Conservation (phyloP, 441 rosid species). For the Pelargonium cotyledonis region DNA sequence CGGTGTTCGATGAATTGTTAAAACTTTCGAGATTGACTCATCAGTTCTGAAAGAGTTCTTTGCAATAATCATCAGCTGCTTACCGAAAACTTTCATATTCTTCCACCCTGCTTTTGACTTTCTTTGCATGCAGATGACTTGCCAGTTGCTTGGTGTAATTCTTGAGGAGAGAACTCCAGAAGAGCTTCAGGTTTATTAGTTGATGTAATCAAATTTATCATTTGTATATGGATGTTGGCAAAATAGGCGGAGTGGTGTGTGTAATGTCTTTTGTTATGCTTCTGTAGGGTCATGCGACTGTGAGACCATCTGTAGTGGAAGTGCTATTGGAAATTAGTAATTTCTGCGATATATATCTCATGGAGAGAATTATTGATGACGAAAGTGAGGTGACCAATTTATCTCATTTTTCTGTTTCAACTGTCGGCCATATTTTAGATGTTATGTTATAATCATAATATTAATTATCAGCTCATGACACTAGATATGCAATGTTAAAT, state of each 20-base stretch:
- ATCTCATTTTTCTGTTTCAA: neutral
- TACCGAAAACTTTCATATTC: too few relatives aligned
- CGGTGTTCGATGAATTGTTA: neutral
- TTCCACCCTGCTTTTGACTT: too few relatives aligned
- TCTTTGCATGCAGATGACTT: neutral
- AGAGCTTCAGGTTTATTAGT: constrained; percentile 2
- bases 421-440: neutral
- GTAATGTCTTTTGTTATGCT: neutral
- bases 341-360: neutral
- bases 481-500: neutral
- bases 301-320: neutral
- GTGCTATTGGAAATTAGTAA: constrained; percentile 4
- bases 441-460: neutral
- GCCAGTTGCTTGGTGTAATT: constrained; percentile 1
- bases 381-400: neutral
- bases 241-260: neutral
- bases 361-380: constrained; percentile 2
- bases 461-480: neutral
- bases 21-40: neutral
- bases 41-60: neutral
- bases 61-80: too few relatives aligned
- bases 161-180: constrained; percentile 3
- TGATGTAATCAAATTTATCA: neutral
- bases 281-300: constrained; percentile 4
- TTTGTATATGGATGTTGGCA: neutral